phyloP scores from a whole-genome alignment of 352 stramenopile genomes.

The Globisporangium cylindrosporum region DNA sequence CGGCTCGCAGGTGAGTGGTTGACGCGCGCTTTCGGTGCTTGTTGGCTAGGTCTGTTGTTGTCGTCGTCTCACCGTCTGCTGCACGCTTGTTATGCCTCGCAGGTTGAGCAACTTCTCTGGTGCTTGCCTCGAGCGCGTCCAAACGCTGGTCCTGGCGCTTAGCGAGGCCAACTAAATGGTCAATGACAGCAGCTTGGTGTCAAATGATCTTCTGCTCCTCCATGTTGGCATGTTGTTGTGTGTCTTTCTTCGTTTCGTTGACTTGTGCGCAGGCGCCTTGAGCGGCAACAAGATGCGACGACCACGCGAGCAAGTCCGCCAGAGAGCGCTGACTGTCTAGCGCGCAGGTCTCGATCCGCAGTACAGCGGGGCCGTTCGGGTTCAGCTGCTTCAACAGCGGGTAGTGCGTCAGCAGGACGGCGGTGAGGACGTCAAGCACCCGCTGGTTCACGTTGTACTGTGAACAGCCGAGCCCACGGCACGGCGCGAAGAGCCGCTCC shows the following conservation, averaged over 20 bases:
- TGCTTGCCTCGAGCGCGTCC: neutral
- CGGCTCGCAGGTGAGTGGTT: conserved; percentile 1
- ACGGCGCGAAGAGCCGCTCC: neutral
- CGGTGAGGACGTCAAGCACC: neutral
- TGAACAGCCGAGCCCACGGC: neutral
- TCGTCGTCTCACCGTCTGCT: neutral
- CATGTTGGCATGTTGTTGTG: neutral
- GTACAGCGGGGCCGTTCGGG: neutral
- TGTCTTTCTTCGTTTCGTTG: neutral
- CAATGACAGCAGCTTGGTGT: neutral
- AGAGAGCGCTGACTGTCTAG: neutral
- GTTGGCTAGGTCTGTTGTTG: neutral
- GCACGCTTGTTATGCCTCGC: neutral
- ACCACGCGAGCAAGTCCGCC: neutral
- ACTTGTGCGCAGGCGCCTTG: neutral
- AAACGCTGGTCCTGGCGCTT: too few relatives aligned
- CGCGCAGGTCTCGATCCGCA: neutral
- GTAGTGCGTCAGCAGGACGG: neutral
- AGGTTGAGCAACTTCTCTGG: neutral
- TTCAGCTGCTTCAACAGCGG: neutral
- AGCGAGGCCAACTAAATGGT: neutral
- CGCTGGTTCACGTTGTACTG: neutral
- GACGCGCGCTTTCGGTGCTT: neutral
- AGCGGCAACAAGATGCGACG: neutral
- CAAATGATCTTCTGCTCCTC: neutral